Evolutionary conservation across 371 early-diverging fungal genomes (phyloP).

Genomic region (Batrachochytrium dendrobatidis): DNA sequence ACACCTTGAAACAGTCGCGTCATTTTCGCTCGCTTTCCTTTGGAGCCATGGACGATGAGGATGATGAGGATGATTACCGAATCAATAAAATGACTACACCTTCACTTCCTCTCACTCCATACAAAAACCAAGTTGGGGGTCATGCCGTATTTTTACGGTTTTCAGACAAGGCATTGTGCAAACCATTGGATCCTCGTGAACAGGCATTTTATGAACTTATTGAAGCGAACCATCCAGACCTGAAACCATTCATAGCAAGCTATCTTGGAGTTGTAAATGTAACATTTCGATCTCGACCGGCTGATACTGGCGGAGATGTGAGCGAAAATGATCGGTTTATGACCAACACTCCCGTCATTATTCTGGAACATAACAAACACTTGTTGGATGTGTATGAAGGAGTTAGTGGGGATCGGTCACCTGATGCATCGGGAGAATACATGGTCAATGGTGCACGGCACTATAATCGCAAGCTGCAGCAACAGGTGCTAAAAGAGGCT

Average conservation of each 20-base stretch:
- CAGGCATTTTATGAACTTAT: conserved; percentile 83
- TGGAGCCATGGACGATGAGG: conserved; percentile 20
- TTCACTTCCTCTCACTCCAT: conserved; percentile 25
- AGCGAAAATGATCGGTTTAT: neutral
- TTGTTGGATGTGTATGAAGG: conserved; percentile 2
- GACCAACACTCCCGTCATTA: conserved; percentile 31
- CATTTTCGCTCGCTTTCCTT: conserved; percentile 24
- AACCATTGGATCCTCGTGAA: conserved; percentile 76
- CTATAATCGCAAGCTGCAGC: conserved; percentile 34
- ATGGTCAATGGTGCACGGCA: conserved; percentile 9
- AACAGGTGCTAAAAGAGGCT: conserved; percentile 43
- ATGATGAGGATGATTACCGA: conserved; percentile 13
- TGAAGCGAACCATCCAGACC: conserved; percentile 65
- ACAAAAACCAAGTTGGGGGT: conserved; percentile 55
- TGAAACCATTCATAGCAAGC: conserved; percentile 78
- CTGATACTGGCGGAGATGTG: neutral
- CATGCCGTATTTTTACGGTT: conserved; percentile 79
- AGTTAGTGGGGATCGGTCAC: neutral
- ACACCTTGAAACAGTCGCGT: conserved; percentile 2
- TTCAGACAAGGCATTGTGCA: conserved; percentile 78
- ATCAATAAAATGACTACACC: conserved; percentile 12
- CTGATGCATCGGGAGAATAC: neutral
- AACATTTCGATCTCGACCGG: conserved; percentile 45
- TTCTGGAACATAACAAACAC: conserved; percentile 40
- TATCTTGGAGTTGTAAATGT: conserved; percentile 92